Base-by-base conservation (phyloP, 2,329 filamentous ascomycete genomes). In the Emergomyces pasteurianus region DNA sequence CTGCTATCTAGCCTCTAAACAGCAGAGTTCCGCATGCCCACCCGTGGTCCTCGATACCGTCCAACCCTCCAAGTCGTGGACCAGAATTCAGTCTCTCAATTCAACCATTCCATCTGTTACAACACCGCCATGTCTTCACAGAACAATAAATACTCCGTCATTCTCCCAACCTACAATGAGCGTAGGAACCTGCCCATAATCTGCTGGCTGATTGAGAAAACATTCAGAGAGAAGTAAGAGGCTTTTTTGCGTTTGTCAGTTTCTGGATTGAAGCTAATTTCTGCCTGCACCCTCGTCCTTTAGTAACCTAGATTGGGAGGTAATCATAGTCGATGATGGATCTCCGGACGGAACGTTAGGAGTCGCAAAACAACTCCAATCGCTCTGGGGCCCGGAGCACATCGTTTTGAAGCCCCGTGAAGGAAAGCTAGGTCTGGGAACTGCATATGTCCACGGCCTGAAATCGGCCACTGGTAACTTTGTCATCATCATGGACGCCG, bases 401-500 rank as follows among this genome's bases (percentile, higher is more conserved):
- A 86, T 99, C 72, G 72, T 89, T 67, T 87, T 99, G 66, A 89
- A 94, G 78, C 84, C 90, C 28, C 92, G 95, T 71, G 83, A 90
- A 49, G 95, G 95, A 73, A 99, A 97, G 79, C 88, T 96, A 46
- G 92, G 92, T n/a, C 87, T 97, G 57, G 92, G 92, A 67, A 96
- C 92, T 2, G 92, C 92, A 56, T 97, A 97, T 78, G 90, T 96
- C 46, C 92, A 96, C 77, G 92, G 92, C 58, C 82, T 99, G 63
- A 85, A 96, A 74, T 97, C 89, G 73, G 88, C 83, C 28, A 91
- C 86, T 26, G 94, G 94, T 70, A 96, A 95, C 83, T 97, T 86
- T 72, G 90, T 99, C 73, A 90, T 99, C 81, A 99, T 99, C 83
- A 99, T 99, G 94, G 94, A 99, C 80, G 94, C 95, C 77, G 94